Evolutionary conservation across 495 filamentous ascomycete genomes (phyloP).

Genomic region (Penicillium taxi): DNA sequence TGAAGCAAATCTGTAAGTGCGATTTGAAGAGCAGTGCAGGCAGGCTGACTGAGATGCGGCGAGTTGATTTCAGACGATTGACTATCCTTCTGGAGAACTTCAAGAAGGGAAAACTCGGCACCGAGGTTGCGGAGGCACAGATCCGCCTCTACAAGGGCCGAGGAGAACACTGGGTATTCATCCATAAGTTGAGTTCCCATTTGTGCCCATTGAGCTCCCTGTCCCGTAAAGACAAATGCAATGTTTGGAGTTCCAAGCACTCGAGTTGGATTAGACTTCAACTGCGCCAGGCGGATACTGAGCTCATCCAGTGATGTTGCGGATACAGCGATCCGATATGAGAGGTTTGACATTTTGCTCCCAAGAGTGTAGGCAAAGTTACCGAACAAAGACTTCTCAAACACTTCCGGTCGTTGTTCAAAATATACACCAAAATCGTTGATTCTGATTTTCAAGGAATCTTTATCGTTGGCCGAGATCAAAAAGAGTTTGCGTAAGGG

Average conservation of each 20-base stretch:
- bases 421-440: conserved; percentile 25
- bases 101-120: conserved; percentile 17
- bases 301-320: conserved; percentile 21
- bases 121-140: conserved; percentile 14
- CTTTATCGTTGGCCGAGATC: conserved; percentile 26
- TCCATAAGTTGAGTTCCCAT: conserved; percentile 29
- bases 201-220: conserved; percentile 36
- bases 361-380: conserved; percentile 26
- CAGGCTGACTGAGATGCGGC: conserved; percentile 25
- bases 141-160: conserved; percentile 15
- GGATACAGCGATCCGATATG: conserved; percentile 19
- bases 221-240: conserved; percentile 32
- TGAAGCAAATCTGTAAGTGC: conserved; percentile 26
- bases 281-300: conserved; percentile 16
- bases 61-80: conserved; percentile 12
- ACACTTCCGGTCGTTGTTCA: conserved; percentile 25
- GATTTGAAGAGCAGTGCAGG: conserved; percentile 33
- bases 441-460: conserved; percentile 19
- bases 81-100: conserved; percentile 8
- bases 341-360: conserved; percentile 20
- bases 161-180: conserved; percentile 18
- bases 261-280: conserved; percentile 16
- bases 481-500: conserved; percentile 20
- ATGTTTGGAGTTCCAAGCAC: conserved; percentile 15
- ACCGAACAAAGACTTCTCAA: conserved; percentile 21